Conservation (phyloP, 257 asterid species). For the Datura wrightii region DNA sequence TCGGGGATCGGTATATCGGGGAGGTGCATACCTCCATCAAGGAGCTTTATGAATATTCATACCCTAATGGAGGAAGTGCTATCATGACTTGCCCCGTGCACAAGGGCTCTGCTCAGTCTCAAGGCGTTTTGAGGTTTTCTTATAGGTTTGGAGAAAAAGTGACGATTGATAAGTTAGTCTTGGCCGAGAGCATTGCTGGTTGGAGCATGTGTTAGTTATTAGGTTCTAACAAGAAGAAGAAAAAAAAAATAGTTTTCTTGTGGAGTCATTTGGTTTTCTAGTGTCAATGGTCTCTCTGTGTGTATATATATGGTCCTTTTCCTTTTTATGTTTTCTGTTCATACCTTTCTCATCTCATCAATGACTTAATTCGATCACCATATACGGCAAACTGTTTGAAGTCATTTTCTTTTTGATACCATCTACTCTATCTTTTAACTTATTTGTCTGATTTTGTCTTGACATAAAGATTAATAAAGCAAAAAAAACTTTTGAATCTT, state of each 20-base stretch:
- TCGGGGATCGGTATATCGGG: conserved; percentile 75
- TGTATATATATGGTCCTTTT: background rate
- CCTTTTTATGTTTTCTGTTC: background rate
- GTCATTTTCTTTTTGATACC: background rate
- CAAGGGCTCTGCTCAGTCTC: conserved; percentile 62
- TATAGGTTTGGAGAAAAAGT: conserved; percentile 68
- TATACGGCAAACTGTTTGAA: background rate
- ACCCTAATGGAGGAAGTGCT: conserved; percentile 54
- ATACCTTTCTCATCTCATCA: background rate
- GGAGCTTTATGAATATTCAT: conserved; percentile 60
- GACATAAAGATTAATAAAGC: too few relatives aligned
- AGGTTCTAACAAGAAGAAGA: background rate
- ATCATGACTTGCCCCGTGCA: conserved; percentile 56
- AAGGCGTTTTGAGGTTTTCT: conserved; percentile 62
- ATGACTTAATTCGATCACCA: background rate
- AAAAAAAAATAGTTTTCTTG: background rate
- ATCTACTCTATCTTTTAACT: too few relatives aligned
- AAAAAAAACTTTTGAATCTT: too few relatives aligned
- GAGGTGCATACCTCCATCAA: conserved; percentile 64
- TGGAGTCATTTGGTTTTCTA: background rate
- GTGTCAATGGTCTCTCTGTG: background rate
- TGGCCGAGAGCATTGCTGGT: conserved; percentile 53
- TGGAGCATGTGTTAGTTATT: conserved; percentile 28
- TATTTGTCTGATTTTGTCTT: too few relatives aligned
- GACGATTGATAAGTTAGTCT: conserved; percentile 52